Percentiles rank a stretch among this genome's conserved stretches.
Conservation (phyloP, 2,329 filamentous ascomycete genomes). For the Apiospora hydei region DNA sequence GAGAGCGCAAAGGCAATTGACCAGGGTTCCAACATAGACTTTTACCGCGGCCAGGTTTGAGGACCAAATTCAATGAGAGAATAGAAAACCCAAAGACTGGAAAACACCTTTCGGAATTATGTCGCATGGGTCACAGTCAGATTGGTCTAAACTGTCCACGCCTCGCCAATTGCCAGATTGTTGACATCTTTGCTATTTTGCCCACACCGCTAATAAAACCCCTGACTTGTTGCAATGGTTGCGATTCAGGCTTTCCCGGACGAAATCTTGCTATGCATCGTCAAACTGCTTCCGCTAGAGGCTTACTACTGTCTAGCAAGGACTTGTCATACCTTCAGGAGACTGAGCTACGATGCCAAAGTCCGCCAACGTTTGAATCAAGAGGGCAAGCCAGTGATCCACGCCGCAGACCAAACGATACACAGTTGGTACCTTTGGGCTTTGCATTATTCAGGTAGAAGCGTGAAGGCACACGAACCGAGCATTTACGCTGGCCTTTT, state of each 20-base stretch:
- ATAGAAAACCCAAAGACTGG: no score
- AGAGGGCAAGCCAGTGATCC: background rate
- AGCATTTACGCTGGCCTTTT: background rate
- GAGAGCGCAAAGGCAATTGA: no score
- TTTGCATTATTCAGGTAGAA: background rate
- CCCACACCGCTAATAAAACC: background rate
- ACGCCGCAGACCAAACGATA: background rate
- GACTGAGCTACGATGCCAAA: background rate
- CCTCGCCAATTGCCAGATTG: background rate
- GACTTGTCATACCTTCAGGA: background rate
- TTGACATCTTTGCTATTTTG: background rate
- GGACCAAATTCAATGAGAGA: no score
- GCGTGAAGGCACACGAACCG: background rate
- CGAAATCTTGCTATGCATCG: background rate
- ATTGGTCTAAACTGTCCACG: no score
- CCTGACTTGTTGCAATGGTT: background rate
- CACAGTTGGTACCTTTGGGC: background rate
- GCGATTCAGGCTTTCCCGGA: background rate
- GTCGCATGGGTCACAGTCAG: no score
- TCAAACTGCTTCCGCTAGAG: background rate
- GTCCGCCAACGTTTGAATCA: background rate
- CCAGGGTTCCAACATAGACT: no score
- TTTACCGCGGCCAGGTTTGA: no score
- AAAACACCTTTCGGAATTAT: no score
- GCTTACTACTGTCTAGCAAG: background rate